These are phyloP conservation scores for Vishniacozyma victoriae DNA, from an alignment of 768 basidiomycete species.

Conservation along the genomic window DNA sequence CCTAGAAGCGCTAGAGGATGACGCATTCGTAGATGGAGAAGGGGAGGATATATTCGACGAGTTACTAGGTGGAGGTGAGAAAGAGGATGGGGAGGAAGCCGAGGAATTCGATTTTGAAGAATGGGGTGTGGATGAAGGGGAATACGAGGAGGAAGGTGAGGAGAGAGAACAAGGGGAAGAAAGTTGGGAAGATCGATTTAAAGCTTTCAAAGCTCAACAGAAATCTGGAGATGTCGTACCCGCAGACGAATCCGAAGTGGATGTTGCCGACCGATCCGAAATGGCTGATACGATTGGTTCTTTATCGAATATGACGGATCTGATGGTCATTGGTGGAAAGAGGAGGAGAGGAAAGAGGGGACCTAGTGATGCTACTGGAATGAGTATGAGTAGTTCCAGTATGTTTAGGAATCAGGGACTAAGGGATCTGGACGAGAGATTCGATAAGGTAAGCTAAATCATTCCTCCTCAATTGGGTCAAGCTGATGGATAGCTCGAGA, in stretches of 20 bases:
- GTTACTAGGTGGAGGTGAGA: slow-evolving; percentile 32
- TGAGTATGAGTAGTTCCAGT: slow-evolving; percentile 95
- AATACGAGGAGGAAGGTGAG: slow-evolving; percentile 11
- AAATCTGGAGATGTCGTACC: slow-evolving; percentile 45
- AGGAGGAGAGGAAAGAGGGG: slow-evolving; percentile 59
- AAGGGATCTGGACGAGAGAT: slow-evolving; percentile 81
- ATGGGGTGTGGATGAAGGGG: slow-evolving; percentile 32
- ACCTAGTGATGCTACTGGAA: slow-evolving; percentile 80
- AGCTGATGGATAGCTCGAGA: slow-evolving; percentile 22
- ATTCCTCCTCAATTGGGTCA: not conserved
- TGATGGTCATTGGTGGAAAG: slow-evolving; percentile 75
- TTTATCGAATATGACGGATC: slow-evolving; percentile 54
- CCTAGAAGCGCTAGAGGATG: slow-evolving; percentile 90
- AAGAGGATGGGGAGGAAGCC: slow-evolving; percentile 28
- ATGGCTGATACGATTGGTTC: slow-evolving; percentile 68
- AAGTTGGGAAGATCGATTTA: slow-evolving; percentile 74
- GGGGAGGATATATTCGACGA: slow-evolving; percentile 38
- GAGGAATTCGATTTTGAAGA: slow-evolving; percentile 41
- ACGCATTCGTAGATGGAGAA: slow-evolving; percentile 67
- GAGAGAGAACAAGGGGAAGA: slow-evolving; percentile 40
- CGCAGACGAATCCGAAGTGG: slow-evolving; percentile 38
- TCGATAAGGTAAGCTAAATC: slow-evolving; percentile 67
- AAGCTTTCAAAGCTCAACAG: slow-evolving; percentile 58
- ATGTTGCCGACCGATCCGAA: slow-evolving; percentile 52
- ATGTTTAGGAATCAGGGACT: slow-evolving; percentile 89